These are phyloP conservation scores for Hypocrella siamensis DNA, from an alignment of 2,329 filamentous ascomycete genomes.

Conservation along the genomic window DNA sequence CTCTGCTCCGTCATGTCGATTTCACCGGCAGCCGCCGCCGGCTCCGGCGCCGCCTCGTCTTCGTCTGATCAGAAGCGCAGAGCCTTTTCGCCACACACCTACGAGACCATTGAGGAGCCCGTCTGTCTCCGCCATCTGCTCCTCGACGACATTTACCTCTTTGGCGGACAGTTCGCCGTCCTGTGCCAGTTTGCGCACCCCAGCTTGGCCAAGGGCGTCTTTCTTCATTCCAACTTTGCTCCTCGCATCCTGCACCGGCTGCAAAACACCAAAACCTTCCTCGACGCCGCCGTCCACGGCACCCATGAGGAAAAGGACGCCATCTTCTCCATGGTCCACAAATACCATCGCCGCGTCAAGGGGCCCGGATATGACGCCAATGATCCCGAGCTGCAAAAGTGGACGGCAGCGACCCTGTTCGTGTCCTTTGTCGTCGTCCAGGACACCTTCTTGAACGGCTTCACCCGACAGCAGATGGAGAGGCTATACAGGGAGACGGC, in stretches of 20 bases:
- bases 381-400: conserved; percentile 20
- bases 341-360: conserved; percentile 16
- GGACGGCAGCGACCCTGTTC: conserved; percentile 24
- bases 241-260: conserved; percentile 19
- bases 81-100: conserved; percentile 6
- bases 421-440: conserved; percentile 18
- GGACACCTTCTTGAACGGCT: conserved; percentile 17
- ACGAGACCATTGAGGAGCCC: conserved; percentile 8
- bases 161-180: conserved; percentile 14
- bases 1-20: too few species aligned
- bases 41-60: too few species aligned
- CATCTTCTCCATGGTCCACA: conserved; percentile 20
- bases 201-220: conserved; percentile 18
- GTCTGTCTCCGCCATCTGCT: conserved; percentile 5
- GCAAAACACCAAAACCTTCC: conserved; percentile 20
- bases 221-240: conserved; percentile 21
- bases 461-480: conserved; percentile 12
- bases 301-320: conserved; percentile 14
- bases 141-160: conserved; percentile 8
- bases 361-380: conserved; percentile 18
- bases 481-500: conserved; percentile 12
- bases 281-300: conserved; percentile 22
- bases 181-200: conserved; percentile 24
- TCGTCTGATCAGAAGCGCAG: too few species aligned
- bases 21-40: too few species aligned